Conservation (phyloP, 768 basidiomycete species). For the Dioszegia hungarica region DNA sequence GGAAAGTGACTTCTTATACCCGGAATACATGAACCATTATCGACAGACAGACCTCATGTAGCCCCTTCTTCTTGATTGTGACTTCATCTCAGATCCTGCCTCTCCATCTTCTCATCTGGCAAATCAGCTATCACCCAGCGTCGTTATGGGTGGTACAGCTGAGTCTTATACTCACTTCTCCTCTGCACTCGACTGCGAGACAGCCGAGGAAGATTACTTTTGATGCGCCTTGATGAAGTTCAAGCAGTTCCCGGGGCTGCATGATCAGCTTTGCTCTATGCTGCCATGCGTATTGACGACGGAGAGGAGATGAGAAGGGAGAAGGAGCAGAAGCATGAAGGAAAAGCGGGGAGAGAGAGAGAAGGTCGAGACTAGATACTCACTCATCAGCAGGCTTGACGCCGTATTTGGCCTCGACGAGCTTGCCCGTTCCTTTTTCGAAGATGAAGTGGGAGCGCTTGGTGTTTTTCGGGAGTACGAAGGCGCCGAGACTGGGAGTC, state of each 20-base stretch:
- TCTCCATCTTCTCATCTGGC: no score
- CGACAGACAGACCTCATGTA: no score
- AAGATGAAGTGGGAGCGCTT: constrained; percentile 93
- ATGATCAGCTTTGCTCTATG: neutral
- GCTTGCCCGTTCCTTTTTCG: constrained; percentile 73
- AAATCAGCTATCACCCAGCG: no score
- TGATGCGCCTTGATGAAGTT: constrained; percentile 61
- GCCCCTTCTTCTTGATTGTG: no score
- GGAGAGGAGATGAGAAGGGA: neutral
- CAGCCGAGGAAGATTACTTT: constrained; percentile 1
- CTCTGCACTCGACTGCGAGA: no score
- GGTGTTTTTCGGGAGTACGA: constrained; percentile 64
- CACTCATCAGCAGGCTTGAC: constrained; percentile 76
- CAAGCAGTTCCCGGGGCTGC: constrained; percentile 62
- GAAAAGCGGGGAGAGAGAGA: neutral
- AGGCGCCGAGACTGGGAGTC: constrained; percentile 64
- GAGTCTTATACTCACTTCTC: no score
- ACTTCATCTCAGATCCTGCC: no score
- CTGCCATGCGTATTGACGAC: neutral
- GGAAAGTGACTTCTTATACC: no score
- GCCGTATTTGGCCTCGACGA: constrained; percentile 75
- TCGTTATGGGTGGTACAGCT: no score
- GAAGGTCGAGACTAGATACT: constrained; percentile 12
- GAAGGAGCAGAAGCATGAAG: neutral
- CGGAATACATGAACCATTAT: no score